Percentiles rank a stretch among this genome's conserved stretches.
phyloP scores from a whole-genome alignment of 2,329 filamentous ascomycete genomes.

The Clarireedia hainanense region DNA sequence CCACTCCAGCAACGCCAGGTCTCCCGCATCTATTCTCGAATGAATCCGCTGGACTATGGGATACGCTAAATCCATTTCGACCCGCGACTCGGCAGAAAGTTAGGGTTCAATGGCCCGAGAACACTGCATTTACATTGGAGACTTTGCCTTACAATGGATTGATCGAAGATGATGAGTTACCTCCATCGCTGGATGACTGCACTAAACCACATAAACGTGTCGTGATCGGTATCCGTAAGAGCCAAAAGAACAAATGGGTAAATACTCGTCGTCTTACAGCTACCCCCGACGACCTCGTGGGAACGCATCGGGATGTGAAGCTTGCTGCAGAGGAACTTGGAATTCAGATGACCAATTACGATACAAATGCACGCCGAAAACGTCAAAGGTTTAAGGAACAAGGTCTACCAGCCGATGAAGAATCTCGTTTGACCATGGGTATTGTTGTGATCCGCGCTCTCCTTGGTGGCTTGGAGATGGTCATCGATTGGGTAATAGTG shows the following conservation, averaged over 20 bases:
- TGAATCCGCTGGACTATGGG: conserved; percentile 8
- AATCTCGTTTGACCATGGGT: conserved; percentile 45
- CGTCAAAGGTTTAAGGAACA: conserved; percentile 24
- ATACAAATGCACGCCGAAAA: conserved; percentile 3
- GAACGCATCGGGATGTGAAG: conserved; percentile 7
- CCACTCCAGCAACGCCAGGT: background rate
- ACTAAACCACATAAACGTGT: background rate
- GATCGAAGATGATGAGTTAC: conserved; percentile 21
- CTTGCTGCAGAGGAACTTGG: conserved; percentile 4
- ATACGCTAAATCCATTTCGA: conserved; percentile 1
- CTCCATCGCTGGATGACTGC: background rate
- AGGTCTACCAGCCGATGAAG: conserved; percentile 34
- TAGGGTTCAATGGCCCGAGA: conserved; percentile 21
- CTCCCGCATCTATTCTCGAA: conserved; percentile 1
- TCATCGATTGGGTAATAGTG: conserved; percentile 54
- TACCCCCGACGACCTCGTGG: conserved; percentile 5
- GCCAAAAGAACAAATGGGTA: conserved; percentile 8
- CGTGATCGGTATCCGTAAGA: conserved; percentile 5
- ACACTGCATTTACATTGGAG: conserved; percentile 35
- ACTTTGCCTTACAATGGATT: conserved; percentile 37
- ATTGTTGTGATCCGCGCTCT: conserved; percentile 51
- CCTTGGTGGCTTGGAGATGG: conserved; percentile 51
- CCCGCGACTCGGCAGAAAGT: background rate
- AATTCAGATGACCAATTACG: conserved; percentile 9
- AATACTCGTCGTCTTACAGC: conserved; percentile 5